These are phyloP conservation scores for Allodekkera sacchari DNA, from an alignment of 805 yeast genomes.

Conservation along the genomic window DNA sequence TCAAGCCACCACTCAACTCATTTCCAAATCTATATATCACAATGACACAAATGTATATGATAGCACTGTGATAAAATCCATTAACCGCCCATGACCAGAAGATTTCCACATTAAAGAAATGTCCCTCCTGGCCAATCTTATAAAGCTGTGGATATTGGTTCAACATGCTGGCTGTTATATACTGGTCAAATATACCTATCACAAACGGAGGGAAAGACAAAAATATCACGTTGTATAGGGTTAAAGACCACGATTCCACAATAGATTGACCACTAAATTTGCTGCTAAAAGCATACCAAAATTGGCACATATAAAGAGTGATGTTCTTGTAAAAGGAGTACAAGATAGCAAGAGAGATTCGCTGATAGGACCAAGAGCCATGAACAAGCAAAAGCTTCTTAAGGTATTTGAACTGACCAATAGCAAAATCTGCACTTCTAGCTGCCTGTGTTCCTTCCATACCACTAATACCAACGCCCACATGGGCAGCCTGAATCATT, in stretches of 20 bases:
- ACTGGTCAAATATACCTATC: conserved; percentile 94
- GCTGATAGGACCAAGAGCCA: conserved; percentile 96
- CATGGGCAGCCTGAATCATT: conserved; percentile 99
- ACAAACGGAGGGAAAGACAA: conserved; percentile 95
- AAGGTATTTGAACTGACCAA: conserved; percentile 89
- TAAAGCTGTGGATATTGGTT: conserved; percentile 91
- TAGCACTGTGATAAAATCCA: conserved; percentile 89
- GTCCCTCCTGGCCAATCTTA: conserved; percentile 81
- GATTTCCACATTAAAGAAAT: conserved; percentile 80
- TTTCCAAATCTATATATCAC: conserved; percentile 64
- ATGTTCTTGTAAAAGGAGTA: conserved; percentile 95
- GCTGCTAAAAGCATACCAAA: conserved; percentile 92
- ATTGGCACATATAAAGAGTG: conserved; percentile 94
- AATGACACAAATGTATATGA: conserved; percentile 67
- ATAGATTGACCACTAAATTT: conserved; percentile 94
- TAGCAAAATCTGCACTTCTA: conserved; percentile 92
- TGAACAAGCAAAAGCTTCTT: conserved; percentile 82
- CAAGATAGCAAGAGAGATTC: conserved; percentile 85
- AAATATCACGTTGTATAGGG: conserved; percentile 89
- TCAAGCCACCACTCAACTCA: conserved; percentile 55
- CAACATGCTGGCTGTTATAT: conserved; percentile 80
- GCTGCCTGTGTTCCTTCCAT: conserved; percentile 99
- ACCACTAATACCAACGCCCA: conserved; percentile 98
- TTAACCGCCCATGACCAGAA: conserved; percentile 98
- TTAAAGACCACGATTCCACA: conserved; percentile 96